These are phyloP conservation scores for Fusarium marasasianum DNA, from an alignment of 2,329 filamentous ascomycete species.

Conservation along the genomic window DNA sequence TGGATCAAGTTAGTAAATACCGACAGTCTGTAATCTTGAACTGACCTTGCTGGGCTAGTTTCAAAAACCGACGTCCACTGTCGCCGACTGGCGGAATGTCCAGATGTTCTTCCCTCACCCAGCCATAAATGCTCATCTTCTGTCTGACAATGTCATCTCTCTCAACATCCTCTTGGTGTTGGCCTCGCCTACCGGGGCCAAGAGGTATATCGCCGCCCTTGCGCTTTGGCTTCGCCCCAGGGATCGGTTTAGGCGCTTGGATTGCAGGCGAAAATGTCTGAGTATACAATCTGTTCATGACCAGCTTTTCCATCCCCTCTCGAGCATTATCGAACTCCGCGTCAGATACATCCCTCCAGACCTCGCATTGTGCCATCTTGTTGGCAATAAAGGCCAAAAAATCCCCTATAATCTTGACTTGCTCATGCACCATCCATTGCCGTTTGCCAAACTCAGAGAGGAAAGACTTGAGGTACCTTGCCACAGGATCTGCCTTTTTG, in stretches of 20 bases:
- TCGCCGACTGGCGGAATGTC: constrained; percentile 89
- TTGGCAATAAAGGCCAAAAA: constrained; percentile 97
- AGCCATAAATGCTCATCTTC: constrained; percentile 96
- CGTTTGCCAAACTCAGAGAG: constrained; percentile 94
- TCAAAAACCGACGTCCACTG: constrained; percentile 87
- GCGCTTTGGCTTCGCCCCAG: constrained; percentile 73
- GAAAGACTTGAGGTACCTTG: constrained; percentile 94
- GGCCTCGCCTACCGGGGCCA: constrained; percentile 86
- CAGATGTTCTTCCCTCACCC: constrained; percentile 91
- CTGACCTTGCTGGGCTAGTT: constrained; percentile 85
- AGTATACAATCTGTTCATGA: constrained; percentile 96
- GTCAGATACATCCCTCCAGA: constrained; percentile 95
- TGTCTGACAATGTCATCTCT: constrained; percentile 95
- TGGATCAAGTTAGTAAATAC: constrained; percentile 48
- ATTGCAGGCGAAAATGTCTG: constrained; percentile 98
- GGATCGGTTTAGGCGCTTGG: constrained; percentile 77
- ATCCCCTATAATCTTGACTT: constrained; percentile 98
- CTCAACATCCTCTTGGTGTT: constrained; percentile 98
- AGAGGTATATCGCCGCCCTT: constrained; percentile 74
- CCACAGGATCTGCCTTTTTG: constrained; percentile 96
- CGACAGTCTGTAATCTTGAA: background rate
- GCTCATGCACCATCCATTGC: constrained; percentile 99
- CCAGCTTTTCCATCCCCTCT: constrained; percentile 99
- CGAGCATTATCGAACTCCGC: constrained; percentile 98
- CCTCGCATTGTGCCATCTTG: constrained; percentile 97